A percentile compares a stretch with the other conserved stretches of the same genome.
These are phyloP conservation scores for Nakaseomyces uthaithaninus DNA, from an alignment of 1,139 yeast species.

Conservation along the genomic window DNA sequence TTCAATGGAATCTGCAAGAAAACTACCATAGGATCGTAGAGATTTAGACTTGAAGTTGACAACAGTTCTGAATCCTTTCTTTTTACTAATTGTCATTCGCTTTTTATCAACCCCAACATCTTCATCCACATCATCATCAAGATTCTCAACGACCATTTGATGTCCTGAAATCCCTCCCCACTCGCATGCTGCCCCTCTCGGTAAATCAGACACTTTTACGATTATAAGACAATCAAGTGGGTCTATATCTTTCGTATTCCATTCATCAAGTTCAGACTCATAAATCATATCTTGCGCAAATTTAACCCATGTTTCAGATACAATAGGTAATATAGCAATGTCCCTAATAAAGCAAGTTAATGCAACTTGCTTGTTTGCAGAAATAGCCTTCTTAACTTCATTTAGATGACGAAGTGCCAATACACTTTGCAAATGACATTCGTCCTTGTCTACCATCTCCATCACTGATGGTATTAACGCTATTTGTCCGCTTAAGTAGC, in stretches of 20 bases:
- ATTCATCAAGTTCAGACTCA: conserved; percentile 18
- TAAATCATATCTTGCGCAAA: conserved; percentile 18
- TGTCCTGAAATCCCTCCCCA: conserved; percentile 62
- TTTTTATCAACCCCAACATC: conserved; percentile 36
- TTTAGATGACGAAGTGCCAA: conserved; percentile 68
- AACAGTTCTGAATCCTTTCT: conserved; percentile 8
- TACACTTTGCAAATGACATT: conserved; percentile 35
- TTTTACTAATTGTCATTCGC: conserved; percentile 2
- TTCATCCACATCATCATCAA: conserved; percentile 40
- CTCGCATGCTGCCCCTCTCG: conserved; percentile 64
- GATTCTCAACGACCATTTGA: conserved; percentile 31
- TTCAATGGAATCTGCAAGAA: conserved; percentile 11
- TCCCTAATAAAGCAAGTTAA: conserved; percentile 49
- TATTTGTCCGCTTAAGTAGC: conserved; percentile 85
- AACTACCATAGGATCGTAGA: conserved; percentile 14
- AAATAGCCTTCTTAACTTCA: conserved; percentile 52
- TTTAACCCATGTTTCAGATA: conserved; percentile 36
- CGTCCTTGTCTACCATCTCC: conserved; percentile 35
- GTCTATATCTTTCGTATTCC: conserved; percentile 26
- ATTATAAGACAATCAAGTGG: conserved; percentile 37
- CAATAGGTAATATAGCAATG: conserved; percentile 28
- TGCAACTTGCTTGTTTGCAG: conserved; percentile 38
- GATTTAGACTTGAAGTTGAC: background rate
- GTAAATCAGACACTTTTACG: conserved; percentile 55
- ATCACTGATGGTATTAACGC: conserved; percentile 71